Conservation (phyloP, 139 green algal species). For the Haematococcus lacustris region DNA sequence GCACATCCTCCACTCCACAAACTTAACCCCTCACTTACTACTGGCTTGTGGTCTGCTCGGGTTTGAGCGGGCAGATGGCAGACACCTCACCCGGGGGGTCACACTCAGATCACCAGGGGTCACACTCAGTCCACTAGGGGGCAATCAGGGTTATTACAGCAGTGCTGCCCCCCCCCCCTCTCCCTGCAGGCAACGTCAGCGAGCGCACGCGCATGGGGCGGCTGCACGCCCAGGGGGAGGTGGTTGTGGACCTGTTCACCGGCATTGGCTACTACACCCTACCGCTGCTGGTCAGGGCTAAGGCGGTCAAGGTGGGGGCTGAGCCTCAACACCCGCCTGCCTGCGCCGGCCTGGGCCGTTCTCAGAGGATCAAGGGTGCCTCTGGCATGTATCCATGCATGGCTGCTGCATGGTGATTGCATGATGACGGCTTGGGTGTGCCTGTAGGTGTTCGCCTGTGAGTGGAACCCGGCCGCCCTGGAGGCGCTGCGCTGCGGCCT, state of each 20-base stretch:
- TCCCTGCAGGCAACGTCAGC: constrained; percentile 53
- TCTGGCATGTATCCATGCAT: background rate
- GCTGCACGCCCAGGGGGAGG: constrained; percentile 37
- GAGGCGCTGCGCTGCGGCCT: constrained; percentile 51
- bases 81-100: too few species aligned
- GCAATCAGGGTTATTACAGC: too few species aligned
- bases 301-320: constrained; percentile 10
- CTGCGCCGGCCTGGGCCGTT: background rate
- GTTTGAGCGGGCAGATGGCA: too few species aligned
- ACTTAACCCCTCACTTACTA: background rate
- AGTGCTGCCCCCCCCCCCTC: too few species aligned
- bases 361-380: background rate
- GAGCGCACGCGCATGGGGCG: constrained; percentile 60
- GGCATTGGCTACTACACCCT: constrained; percentile 82
- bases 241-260: constrained; percentile 66
- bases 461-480: constrained; percentile 69
- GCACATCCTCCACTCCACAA: too few species aligned
- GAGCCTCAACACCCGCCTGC: background rate
- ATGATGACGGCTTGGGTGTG: background rate
- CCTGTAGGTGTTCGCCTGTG: constrained; percentile 60
- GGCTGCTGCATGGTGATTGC: too few species aligned
- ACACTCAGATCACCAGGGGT: too few species aligned
- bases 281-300: constrained; percentile 41
- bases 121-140: too few species aligned
- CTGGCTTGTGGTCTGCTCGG: background rate